Conservation (phyloP, 495 filamentous ascomycete genomes). For the Rhypophila decipiens region DNA sequence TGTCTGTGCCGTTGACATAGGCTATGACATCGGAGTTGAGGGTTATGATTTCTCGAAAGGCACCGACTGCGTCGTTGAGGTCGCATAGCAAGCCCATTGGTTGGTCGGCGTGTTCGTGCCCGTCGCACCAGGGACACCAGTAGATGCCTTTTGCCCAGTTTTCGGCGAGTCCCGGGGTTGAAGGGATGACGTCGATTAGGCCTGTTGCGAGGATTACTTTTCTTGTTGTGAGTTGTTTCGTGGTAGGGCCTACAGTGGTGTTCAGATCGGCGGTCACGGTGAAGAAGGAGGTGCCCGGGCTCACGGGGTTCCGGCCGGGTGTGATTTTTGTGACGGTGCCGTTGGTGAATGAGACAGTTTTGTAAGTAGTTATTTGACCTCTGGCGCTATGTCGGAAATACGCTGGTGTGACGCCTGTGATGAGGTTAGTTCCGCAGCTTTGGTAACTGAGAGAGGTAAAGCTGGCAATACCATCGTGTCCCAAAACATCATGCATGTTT, state of each 20-base stretch:
- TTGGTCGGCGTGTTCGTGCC: slow-evolving; percentile 52
- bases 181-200: slow-evolving; percentile 46
- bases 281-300: slow-evolving; percentile 41
- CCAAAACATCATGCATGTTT: slow-evolving; percentile 54
- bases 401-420: slow-evolving; percentile 46
- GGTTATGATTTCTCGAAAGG: slow-evolving; percentile 44
- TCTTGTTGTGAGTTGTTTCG: slow-evolving; percentile 30
- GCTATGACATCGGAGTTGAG: slow-evolving; percentile 35
- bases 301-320: slow-evolving; percentile 23
- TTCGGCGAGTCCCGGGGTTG: slow-evolving; percentile 43
- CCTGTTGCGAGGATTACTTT: slow-evolving; percentile 53
- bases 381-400: slow-evolving; percentile 48
- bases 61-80: slow-evolving; percentile 34
- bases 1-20: slow-evolving; percentile 53
- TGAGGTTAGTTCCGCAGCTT: too few relatives aligned
- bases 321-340: slow-evolving; percentile 43
- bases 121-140: slow-evolving; percentile 60
- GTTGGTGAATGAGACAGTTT: slow-evolving; percentile 42
- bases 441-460: too few relatives aligned
- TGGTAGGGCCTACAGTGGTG: too few relatives aligned
- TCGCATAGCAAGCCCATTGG: slow-evolving; percentile 45
- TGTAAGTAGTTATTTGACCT: slow-evolving; percentile 43
- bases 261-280: slow-evolving; percentile 18
- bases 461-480: too few relatives aligned
- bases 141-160: slow-evolving; percentile 53